Percentiles rank a stretch among this genome's conserved stretches.
Evolutionary conservation across 305 asterid genomes (phyloP).

Genomic region (Andrographis paniculata): DNA sequence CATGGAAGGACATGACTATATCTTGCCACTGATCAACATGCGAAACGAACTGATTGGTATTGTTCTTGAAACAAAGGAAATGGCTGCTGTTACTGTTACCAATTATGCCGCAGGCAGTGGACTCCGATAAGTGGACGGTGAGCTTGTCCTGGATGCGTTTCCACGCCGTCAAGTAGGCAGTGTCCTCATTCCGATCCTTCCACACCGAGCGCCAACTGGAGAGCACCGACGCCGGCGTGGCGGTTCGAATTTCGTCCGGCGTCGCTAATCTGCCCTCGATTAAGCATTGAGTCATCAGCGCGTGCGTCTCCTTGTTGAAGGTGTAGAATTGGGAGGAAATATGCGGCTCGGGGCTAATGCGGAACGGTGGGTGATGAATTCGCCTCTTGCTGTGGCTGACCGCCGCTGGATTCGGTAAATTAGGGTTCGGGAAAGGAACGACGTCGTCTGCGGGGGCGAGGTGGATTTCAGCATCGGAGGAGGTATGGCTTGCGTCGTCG

Average conservation of each 20-base stretch:
- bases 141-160: slow-evolving; percentile 97
- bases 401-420: too few species aligned
- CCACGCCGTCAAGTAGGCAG: slow-evolving; percentile 94
- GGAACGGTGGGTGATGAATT: slow-evolving; percentile 11
- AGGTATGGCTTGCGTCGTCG: too few species aligned
- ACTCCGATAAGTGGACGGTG: slow-evolving; percentile 31
- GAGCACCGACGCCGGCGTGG: slow-evolving; percentile 64
- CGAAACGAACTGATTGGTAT: slow-evolving; percentile 70
- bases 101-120: too few species aligned
- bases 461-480: too few species aligned
- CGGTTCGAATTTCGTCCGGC: slow-evolving; percentile 82
- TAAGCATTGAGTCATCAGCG: slow-evolving; percentile 65
- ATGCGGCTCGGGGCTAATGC: slow-evolving; percentile 66
- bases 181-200: slow-evolving; percentile 97
- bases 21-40: slow-evolving; percentile 95
- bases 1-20: slow-evolving; percentile 79
- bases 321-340: slow-evolving; percentile 92
- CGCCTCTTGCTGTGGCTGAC: too few species aligned
- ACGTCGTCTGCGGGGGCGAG: too few species aligned
- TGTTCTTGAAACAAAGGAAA: slow-evolving; percentile 83
- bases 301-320: slow-evolving; percentile 76
- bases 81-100: slow-evolving; percentile 28
- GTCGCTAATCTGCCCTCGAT: slow-evolving; percentile 61
- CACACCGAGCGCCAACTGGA: slow-evolving; percentile 96
- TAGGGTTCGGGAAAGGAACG: too few species aligned